A percentile compares a stretch with the other conserved stretches of the same genome.
Evolutionary conservation across 2,329 filamentous ascomycete genomes (phyloP).

Genomic region (Colletotrichum simmondsii): DNA sequence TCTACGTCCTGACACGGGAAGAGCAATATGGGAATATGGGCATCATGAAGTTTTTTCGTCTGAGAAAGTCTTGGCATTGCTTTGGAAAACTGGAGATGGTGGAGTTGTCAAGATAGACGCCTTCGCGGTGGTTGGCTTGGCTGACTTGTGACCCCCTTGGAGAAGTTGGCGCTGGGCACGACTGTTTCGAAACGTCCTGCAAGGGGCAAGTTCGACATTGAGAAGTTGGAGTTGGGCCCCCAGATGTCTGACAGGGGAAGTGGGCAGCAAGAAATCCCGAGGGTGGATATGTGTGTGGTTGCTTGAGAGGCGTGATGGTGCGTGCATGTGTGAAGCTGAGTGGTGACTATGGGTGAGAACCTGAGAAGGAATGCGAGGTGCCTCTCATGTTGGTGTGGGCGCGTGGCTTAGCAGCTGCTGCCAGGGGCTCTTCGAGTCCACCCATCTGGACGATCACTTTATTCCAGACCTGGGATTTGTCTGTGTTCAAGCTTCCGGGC

Average conservation of each 20-base stretch:
- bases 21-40: constrained; percentile 2
- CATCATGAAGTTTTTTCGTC: constrained; percentile 15
- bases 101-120: constrained; percentile 9
- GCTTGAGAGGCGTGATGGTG: neutral
- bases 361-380: neutral
- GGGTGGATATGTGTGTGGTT: neutral
- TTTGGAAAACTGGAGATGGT: constrained; percentile 28
- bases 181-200: constrained; percentile 31
- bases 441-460: constrained; percentile 20
- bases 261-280: neutral
- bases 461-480: constrained; percentile 22
- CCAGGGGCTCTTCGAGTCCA: neutral
- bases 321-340: neutral
- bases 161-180: neutral
- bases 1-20: neutral
- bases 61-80: constrained; percentile 26
- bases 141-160: neutral
- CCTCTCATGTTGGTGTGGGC: constrained; percentile 7
- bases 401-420: constrained; percentile 16
- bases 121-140: constrained; percentile 24
- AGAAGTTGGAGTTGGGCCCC: constrained; percentile 1
- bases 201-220: constrained; percentile 16
- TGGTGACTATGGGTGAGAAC: neutral
- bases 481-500: constrained; percentile 17
- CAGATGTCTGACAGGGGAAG: neutral